Percentiles rank a stretch among this genome's conserved stretches.
phyloP scores from a whole-genome alignment of 2,329 filamentous ascomycete genomes.

The Diaporthe nobilis region DNA sequence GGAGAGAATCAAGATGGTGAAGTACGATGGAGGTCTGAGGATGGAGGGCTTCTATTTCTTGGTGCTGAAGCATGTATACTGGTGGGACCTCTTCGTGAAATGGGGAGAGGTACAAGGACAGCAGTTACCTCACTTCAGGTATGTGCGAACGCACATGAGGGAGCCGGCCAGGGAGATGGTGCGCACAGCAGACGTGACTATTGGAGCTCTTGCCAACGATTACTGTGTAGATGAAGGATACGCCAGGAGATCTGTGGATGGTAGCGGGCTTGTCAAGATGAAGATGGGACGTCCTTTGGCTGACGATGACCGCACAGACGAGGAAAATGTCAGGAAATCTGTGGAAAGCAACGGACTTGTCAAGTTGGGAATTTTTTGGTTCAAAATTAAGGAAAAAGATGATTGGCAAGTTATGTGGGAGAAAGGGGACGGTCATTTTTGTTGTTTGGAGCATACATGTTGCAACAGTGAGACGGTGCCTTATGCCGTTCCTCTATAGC shows the following conservation, averaged over 20 bases:
- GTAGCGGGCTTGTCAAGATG: not conserved
- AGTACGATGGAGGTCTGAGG: constrained; percentile 2
- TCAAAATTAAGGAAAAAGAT: constrained; percentile 4
- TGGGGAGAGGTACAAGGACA: constrained; percentile 20
- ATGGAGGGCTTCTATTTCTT: constrained; percentile 33
- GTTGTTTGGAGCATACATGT: no score
- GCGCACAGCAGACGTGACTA: constrained; percentile 12
- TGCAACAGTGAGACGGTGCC: not conserved
- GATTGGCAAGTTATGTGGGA: constrained; percentile 15
- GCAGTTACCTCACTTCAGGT: not conserved
- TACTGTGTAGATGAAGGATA: not conserved
- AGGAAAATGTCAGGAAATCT: not conserved
- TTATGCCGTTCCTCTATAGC: not conserved
- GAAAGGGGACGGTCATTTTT: not conserved
- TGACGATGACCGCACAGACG: not conserved
- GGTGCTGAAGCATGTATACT: constrained; percentile 18
- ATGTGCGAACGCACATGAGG: not conserved
- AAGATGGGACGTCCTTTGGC: not conserved
- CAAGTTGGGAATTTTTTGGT: constrained; percentile 26
- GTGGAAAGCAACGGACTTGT: not conserved
- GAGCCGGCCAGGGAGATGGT: constrained; percentile 6
- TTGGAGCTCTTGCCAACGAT: constrained; percentile 21
- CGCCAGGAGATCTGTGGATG: not conserved
- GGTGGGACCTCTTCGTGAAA: constrained; percentile 30
- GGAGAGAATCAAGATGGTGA: constrained; percentile 16